Conservation (phyloP, 1,284 basidiomycete species). For the Puccinia novopanici region DNA sequence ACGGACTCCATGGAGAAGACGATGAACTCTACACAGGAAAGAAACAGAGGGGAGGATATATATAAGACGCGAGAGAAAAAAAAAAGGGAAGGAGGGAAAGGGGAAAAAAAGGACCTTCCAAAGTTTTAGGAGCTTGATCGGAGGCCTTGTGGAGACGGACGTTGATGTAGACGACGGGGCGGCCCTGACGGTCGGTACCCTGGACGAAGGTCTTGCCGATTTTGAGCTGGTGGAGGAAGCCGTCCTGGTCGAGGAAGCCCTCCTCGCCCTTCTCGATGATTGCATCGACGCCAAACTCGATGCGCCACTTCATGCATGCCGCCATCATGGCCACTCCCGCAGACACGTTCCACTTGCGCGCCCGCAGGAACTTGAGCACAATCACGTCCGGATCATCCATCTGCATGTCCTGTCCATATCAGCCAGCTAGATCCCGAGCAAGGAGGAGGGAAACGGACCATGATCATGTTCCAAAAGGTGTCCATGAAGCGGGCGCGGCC, state of each 20-base stretch:
- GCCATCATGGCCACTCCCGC: conserved; percentile 51
- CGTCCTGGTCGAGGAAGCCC: conserved; percentile 23
- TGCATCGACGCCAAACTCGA: conserved; percentile 45
- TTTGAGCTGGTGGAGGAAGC: conserved; percentile 38
- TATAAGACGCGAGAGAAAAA: neutral
- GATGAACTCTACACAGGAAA: conserved; percentile 43
- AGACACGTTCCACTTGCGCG: conserved; percentile 46
- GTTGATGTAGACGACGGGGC: conserved; percentile 45
- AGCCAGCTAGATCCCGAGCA: too few species aligned
- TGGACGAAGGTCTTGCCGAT: conserved; percentile 46
- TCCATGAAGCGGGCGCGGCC: conserved; percentile 36
- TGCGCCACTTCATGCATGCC: conserved; percentile 49
- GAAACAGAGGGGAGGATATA: neutral
- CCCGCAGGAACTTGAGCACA: conserved; percentile 47
- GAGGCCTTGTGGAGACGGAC: conserved; percentile 40
- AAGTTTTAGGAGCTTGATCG: conserved; percentile 34
- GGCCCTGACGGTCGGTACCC: conserved; percentile 42
- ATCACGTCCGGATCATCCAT: conserved; percentile 51
- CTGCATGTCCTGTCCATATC: conserved; percentile 4
- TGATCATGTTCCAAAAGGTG: conserved; percentile 51
- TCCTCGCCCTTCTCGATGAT: conserved; percentile 46
- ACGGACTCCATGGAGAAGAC: conserved; percentile 47
- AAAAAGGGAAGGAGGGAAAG: too few species aligned
- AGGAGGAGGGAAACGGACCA: conserved; percentile 31
- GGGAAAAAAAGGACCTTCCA: conserved; percentile 21